Percentiles rank a stretch among this genome's conserved stretches.
These are phyloP conservation scores for Agaricus subrufescens DNA, from an alignment of 768 basidiomycete genomes.

Conservation along the genomic window DNA sequence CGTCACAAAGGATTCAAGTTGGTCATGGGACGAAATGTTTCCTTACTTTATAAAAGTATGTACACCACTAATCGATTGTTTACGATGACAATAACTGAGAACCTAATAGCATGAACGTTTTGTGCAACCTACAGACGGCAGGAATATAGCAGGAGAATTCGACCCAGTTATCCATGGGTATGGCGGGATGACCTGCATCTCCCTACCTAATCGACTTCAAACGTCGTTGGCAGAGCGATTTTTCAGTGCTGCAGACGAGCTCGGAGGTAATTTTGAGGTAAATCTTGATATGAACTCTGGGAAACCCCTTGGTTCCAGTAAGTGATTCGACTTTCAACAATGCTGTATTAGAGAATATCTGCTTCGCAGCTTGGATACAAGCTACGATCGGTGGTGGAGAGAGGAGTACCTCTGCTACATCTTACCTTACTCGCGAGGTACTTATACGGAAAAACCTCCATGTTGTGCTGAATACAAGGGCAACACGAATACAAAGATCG, in stretches of 20 bases:
- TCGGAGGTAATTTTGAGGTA: constrained; percentile 19
- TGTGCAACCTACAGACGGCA: constrained; percentile 29
- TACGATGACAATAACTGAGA: background rate
- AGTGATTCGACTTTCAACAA: background rate
- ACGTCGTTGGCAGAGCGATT: constrained; percentile 22
- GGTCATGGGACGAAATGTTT: constrained; percentile 28
- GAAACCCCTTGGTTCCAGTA: constrained; percentile 24
- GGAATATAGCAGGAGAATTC: constrained; percentile 31
- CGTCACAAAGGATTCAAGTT: constrained; percentile 26
- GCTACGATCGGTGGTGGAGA: constrained; percentile 21
- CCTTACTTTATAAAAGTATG: constrained; percentile 19
- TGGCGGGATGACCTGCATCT: constrained; percentile 26
- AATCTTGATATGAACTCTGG: constrained; percentile 26
- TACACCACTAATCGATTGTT: background rate
- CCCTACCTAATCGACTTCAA: constrained; percentile 25
- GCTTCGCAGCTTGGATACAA: constrained; percentile 16
- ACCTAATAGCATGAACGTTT: constrained; percentile 30
- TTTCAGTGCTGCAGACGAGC: constrained; percentile 25
- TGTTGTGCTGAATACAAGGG: constrained; percentile 24
- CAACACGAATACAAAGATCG: constrained; percentile 17
- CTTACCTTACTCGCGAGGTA: constrained; percentile 22
- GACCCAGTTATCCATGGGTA: constrained; percentile 32
- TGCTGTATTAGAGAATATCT: background rate
- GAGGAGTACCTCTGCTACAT: constrained; percentile 26
- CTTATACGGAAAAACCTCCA: constrained; percentile 23